Evolutionary conservation across 805 yeast species (phyloP), one percentile per base, ranked within the genome.

Genomic region (Suhomyces kilbournensis): DNA sequence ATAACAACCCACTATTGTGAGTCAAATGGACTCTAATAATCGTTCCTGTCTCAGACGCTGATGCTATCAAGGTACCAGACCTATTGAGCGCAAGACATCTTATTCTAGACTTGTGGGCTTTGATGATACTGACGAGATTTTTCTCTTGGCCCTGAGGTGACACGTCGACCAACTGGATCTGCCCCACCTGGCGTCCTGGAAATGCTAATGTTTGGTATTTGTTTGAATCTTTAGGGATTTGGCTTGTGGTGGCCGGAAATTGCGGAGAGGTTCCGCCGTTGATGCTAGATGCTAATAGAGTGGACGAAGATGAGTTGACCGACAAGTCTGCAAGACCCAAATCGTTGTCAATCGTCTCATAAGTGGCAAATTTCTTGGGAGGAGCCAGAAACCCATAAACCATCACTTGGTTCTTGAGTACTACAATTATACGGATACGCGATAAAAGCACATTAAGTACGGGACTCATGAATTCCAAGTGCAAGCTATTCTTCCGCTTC

Each of bases 11-110:
- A 25, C 96, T 86, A 32, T 81, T 83, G 48, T 76, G 75, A 1
- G 90, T 81, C 4, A 90, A 84, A 63, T 86, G 90, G 2, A 90
- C 75, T 48, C 96, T 70, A 17, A 90, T 82, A 7, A 90, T 77
- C 0, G 97, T 91, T 0, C 97, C 97, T 1, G 86, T 82, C 48
- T 83, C 88, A 10, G 91, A 84, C 0, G 96, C 96, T 17, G 90
- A 82, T 1, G 96, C 96, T 7, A 90, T 70, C 75, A 85, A 72
- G 1, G 83, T 75, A 0, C 90, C 96, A 9, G 82, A 68, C 45
- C 81, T 74, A 57, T 84, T 85, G 28, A 90, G 62, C 0, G 89
- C 80, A 12, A 90, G 64, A 55, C 85, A 82, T 54, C 88, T 71
- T 47, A 90, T 78, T 35, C 73, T 72, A 2, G 88, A 76, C 63